A percentile compares a stretch with the other conserved stretches of the same genome.
Evolutionary conservation across 352 stramenopile species (phyloP).

Genomic region (Pythium phragmiticola): DNA sequence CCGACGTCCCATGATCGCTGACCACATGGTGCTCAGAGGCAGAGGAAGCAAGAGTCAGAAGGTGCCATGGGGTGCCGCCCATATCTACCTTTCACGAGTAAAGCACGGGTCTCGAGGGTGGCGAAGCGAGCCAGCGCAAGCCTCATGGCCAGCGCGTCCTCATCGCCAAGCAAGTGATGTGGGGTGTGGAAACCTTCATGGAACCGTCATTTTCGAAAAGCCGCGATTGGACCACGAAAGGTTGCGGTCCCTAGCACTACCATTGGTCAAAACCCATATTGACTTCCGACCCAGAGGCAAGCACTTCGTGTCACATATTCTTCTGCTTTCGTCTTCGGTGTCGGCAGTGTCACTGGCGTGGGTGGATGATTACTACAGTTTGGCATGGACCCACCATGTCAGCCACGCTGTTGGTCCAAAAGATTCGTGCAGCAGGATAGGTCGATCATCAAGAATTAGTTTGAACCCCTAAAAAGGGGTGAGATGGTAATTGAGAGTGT

Average conservation of each 20-base stretch:
- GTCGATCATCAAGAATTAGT: conserved; percentile 5
- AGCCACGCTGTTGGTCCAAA: neutral
- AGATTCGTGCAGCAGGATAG: neutral
- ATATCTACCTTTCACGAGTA: neutral
- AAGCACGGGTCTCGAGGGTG: neutral
- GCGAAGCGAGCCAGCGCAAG: neutral
- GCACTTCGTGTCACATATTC: conserved; percentile 26
- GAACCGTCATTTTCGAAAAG: neutral
- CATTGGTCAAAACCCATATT: conserved; percentile 16
- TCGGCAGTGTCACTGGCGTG: conserved; percentile 1
- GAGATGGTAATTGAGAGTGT: conserved; percentile 2
- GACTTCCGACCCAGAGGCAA: conserved; percentile 15
- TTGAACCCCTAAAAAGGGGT: conserved; percentile 11
- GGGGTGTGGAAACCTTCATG: neutral
- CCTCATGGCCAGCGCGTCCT: neutral
- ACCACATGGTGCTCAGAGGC: conserved; percentile 20
- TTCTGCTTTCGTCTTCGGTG: neutral
- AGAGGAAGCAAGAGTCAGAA: conserved; percentile 14
- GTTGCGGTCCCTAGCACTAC: neutral
- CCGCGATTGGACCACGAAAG: conserved; percentile 22
- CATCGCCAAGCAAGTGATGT: neutral
- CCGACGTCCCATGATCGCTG: conserved; percentile 11
- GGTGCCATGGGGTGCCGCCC: neutral
- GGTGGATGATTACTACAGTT: neutral
- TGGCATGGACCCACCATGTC: neutral